Evolutionary conservation across 768 basidiomycete species (phyloP).

Genomic region (Termitomyces sp.): DNA sequence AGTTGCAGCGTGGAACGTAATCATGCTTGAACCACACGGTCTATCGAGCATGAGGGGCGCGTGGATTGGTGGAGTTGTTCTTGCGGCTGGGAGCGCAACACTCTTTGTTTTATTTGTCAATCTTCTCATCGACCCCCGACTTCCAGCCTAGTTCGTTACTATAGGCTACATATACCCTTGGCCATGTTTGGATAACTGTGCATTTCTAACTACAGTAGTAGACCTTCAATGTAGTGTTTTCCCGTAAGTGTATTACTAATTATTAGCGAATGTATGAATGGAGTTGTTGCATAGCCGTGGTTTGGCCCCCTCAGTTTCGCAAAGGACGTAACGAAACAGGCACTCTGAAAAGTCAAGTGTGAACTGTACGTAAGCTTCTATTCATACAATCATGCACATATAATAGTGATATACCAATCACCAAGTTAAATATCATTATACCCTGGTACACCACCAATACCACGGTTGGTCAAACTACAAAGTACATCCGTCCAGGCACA

Average conservation of each 20-base stretch:
- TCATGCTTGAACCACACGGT: constrained; percentile 18
- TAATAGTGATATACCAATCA: neutral
- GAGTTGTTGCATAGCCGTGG: too few species aligned
- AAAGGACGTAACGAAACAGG: too few species aligned
- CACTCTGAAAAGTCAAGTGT: too few species aligned
- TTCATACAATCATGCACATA: neutral
- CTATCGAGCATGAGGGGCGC: constrained; percentile 21
- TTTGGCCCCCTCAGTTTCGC: too few species aligned
- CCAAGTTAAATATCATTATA: constrained; percentile 34
- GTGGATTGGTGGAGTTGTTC: constrained; percentile 34
- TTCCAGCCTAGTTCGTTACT: constrained; percentile 8
- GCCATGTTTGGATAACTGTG: too few species aligned
- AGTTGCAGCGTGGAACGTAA: constrained; percentile 24
- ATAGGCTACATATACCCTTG: too few species aligned
- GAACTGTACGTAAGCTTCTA: too few species aligned
- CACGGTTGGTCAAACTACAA: constrained; percentile 21
- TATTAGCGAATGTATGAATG: neutral
- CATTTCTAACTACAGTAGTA: too few species aligned
- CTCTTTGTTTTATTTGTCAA: constrained; percentile 26
- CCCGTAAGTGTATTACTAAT: neutral
- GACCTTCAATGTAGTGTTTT: neutral
- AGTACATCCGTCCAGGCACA: constrained; percentile 51
- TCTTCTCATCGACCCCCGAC: constrained; percentile 21
- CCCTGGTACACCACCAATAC: constrained; percentile 32
- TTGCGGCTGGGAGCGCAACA: constrained; percentile 21